A percentile compares a stretch with the other conserved stretches of the same genome.
Conservation (phyloP, 1,139 yeast species). For the Yamadazyma dendronema region DNA sequence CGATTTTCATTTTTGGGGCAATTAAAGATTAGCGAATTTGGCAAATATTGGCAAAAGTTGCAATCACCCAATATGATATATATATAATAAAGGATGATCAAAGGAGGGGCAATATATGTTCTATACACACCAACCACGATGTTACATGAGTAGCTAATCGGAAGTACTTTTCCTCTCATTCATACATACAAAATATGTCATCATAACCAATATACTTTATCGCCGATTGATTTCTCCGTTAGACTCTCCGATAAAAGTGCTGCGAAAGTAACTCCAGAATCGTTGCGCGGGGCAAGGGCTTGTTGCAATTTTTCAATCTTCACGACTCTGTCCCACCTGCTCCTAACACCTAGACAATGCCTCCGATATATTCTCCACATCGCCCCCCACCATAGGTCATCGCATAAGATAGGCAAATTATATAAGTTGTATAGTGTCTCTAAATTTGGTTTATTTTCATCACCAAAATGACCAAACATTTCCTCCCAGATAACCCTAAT, state of each 20-base stretch:
- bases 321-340: neutral
- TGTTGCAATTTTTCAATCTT: neutral
- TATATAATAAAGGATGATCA: neutral
- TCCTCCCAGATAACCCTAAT: slow-evolving; percentile 19
- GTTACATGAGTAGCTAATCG: too few species aligned
- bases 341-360: neutral
- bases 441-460: too few species aligned
- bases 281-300: neutral
- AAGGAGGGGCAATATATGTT: neutral
- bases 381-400: neutral
- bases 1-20: slow-evolving; percentile 20
- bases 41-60: too few species aligned
- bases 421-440: too few species aligned
- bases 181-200: too few species aligned
- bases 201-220: too few species aligned
- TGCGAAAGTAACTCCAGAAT: too few species aligned
- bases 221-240: slow-evolving; percentile 1
- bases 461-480: slow-evolving; percentile 21
- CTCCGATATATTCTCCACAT: neutral
- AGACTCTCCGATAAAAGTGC: neutral
- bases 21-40: too few species aligned
- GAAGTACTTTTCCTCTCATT: too few species aligned
- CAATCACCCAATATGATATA: too few species aligned
- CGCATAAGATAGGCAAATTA: slow-evolving; percentile 1
- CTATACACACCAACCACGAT: too few species aligned